These are phyloP conservation scores for Penstemon newberryi DNA, from an alignment of 257 asterid species.

Conservation along the genomic window DNA sequence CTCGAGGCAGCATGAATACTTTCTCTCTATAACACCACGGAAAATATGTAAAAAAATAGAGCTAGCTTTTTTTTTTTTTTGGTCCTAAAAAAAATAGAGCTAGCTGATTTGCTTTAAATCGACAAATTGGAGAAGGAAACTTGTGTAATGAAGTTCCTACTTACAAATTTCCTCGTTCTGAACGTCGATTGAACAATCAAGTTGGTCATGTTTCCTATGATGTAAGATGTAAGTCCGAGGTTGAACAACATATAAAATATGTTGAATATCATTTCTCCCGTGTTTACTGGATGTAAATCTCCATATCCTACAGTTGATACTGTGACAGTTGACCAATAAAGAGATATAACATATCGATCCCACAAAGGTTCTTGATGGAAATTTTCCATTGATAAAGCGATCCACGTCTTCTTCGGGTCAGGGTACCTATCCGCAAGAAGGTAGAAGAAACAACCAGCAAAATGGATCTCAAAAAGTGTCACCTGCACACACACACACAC, in stretches of 20 bases:
- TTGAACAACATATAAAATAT: slow-evolving; percentile 59
- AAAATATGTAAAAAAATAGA: not conserved
- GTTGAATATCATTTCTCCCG: slow-evolving; percentile 56
- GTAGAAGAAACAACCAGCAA: slow-evolving; percentile 61
- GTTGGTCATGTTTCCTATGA: slow-evolving; percentile 88
- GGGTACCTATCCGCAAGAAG: slow-evolving; percentile 49
- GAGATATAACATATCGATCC: slow-evolving; percentile 45
- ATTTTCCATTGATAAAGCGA: slow-evolving; percentile 33
- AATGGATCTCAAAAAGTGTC: slow-evolving; percentile 66
- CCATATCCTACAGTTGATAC: slow-evolving; percentile 73
- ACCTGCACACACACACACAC: slow-evolving; percentile 45
- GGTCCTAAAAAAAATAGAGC: no score
- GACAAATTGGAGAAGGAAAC: not conserved
- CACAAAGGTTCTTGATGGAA: slow-evolving; percentile 31
- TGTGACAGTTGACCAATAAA: slow-evolving; percentile 73
- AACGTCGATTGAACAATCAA: slow-evolving; percentile 74
- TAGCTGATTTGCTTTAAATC: no score
- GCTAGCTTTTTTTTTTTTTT: no score
- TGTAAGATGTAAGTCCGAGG: slow-evolving; percentile 62
- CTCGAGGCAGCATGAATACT: slow-evolving; percentile 66
- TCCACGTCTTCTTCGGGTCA: slow-evolving; percentile 58
- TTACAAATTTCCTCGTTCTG: slow-evolving; percentile 70
- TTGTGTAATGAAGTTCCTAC: slow-evolving; percentile 23
- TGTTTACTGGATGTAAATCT: slow-evolving; percentile 67
- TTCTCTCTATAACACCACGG: slow-evolving; percentile 52